Percentiles rank a stretch among this genome's conserved stretches.
phyloP scores from a whole-genome alignment of 805 yeast species.

The Sugiyamaella marilandica region DNA sequence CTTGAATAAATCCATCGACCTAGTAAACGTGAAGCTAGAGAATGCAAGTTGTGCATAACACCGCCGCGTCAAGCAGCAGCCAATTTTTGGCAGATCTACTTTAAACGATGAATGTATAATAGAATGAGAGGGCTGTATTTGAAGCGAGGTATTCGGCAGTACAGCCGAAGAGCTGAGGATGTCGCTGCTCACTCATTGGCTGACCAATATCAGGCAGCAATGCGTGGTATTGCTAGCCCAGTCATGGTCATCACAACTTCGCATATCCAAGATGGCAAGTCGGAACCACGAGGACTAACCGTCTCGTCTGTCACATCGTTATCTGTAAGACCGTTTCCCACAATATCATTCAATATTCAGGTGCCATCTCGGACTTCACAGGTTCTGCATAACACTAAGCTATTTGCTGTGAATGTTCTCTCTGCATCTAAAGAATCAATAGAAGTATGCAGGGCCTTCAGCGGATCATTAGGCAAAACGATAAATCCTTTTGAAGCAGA shows the following conservation, averaged over 20 bases:
- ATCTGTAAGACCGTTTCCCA: slow-evolving; percentile 69
- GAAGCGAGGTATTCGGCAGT: no score
- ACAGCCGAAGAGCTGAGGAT: no score
- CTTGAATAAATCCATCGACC: no score
- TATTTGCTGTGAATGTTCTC: slow-evolving; percentile 71
- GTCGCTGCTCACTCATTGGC: not conserved
- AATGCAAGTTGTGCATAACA: no score
- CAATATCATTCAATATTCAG: slow-evolving; percentile 81
- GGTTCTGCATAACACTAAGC: slow-evolving; percentile 50
- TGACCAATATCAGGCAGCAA: slow-evolving; percentile 33
- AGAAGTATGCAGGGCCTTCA: slow-evolving; percentile 60
- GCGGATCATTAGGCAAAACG: slow-evolving; percentile 44
- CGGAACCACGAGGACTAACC: slow-evolving; percentile 62
- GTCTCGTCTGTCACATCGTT: slow-evolving; percentile 81
- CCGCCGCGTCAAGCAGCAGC: no score
- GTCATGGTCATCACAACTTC: slow-evolving; percentile 57
- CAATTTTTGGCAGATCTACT: no score
- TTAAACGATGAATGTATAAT: no score
- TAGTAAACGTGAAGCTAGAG: no score
- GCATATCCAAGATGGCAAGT: slow-evolving; percentile 12
- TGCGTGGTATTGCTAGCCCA: slow-evolving; percentile 46
- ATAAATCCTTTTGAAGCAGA: slow-evolving; percentile 32
- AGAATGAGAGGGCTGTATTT: no score
- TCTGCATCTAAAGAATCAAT: slow-evolving; percentile 56
- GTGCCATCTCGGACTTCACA: slow-evolving; percentile 78